Conservation (phyloP, 2,329 filamentous ascomycete genomes). For the Aspergillus brunneoviolaceus region DNA sequence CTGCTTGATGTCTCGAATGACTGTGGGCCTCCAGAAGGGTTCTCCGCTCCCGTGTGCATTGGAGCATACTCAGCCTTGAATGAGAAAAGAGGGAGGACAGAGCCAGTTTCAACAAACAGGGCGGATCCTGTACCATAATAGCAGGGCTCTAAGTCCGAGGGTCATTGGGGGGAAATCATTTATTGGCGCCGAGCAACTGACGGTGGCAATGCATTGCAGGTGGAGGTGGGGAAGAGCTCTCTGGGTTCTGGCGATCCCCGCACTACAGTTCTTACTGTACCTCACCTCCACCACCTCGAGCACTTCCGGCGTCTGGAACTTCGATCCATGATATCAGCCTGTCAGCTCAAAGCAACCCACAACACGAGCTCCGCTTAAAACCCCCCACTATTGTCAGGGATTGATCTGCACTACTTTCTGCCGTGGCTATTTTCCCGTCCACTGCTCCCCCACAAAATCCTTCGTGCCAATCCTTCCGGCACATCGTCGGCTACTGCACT, state of each 20-base stretch:
- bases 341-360: neutral
- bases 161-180: neutral
- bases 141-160: neutral
- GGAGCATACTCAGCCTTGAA: neutral
- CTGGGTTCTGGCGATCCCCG: conserved; percentile 2
- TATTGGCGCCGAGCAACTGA: neutral
- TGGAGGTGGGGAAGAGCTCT: neutral
- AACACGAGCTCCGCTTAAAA: conserved; percentile 6
- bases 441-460: neutral
- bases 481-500: neutral
- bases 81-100: neutral
- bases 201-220: conserved; percentile 1
- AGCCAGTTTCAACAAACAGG: neutral
- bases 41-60: neutral
- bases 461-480: neutral
- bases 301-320: neutral
- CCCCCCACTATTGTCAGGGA: neutral
- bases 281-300: neutral
- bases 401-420: neutral
- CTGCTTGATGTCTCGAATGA: neutral
- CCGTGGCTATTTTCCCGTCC: conserved; percentile 1
- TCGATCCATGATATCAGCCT: neutral
- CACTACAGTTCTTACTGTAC: neutral
- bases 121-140: neutral
- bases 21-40: neutral